These are phyloP conservation scores for Gracilaria domingensis DNA, from an alignment of 23 red algal genomes.

Conservation along the genomic window DNA sequence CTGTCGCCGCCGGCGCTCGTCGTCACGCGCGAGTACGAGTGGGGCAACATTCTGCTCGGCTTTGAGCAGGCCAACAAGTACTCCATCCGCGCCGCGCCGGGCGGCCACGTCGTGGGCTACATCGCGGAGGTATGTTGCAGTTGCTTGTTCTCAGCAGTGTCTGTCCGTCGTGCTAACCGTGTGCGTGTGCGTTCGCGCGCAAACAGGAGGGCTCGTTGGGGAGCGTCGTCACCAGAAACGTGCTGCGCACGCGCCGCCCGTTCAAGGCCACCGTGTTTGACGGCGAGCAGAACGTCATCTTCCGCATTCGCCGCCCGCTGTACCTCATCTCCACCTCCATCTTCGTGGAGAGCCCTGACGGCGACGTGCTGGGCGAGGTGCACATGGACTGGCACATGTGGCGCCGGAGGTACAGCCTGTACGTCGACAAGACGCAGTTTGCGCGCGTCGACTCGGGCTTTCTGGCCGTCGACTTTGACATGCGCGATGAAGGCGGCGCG, in stretches of 20 bases:
- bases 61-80: constrained; percentile 99
- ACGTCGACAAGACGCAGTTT: constrained; percentile 88
- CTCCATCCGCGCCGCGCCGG: constrained; percentile 85
- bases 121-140: constrained; percentile 81
- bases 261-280: constrained; percentile 96
- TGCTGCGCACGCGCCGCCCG: constrained; percentile 89
- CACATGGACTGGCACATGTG: constrained; percentile 98
- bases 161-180: too few relatives aligned
- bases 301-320: constrained; percentile 82
- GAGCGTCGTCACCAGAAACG: constrained; percentile 71
- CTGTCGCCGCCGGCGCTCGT: constrained; percentile 86
- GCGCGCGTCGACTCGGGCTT: constrained; percentile 82
- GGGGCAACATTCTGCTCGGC: constrained; percentile 93
- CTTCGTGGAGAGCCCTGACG: constrained; percentile 81
- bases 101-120: constrained; percentile 88
- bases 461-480: constrained; percentile 90
- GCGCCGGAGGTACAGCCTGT: constrained; percentile 88
- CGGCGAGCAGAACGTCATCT: constrained; percentile 66
- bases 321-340: constrained; percentile 89
- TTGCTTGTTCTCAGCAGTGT: too few relatives aligned
- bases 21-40: constrained; percentile 95
- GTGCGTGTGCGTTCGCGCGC: too few relatives aligned
- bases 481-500: constrained; percentile 63
- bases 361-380: constrained; percentile 78
- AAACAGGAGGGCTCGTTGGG: constrained; percentile 76